phyloP scores from a whole-genome alignment of 1,139 yeast genomes.

The Pichia kudriavzevii region DNA sequence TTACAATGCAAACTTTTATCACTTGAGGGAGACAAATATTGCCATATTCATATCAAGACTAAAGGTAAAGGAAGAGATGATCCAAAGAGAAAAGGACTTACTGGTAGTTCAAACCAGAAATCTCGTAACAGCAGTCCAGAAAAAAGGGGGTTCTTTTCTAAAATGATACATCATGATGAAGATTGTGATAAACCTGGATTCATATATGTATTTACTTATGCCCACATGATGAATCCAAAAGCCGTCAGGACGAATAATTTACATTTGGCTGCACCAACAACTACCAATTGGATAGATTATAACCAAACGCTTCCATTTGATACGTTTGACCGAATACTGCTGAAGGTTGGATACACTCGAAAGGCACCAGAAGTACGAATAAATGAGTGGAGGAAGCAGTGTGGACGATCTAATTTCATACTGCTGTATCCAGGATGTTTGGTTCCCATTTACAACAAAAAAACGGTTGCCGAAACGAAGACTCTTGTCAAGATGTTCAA shows the following conservation, averaged over 20 bases:
- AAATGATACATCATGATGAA: not conserved
- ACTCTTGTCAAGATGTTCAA: constrained; percentile 14
- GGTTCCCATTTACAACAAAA: constrained; percentile 14
- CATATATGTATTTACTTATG: constrained; percentile 48
- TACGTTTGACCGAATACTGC: constrained; percentile 35
- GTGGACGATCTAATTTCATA: constrained; percentile 37
- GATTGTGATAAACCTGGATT: constrained; percentile 31
- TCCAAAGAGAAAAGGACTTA: too few relatives aligned
- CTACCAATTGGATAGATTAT: constrained; percentile 21
- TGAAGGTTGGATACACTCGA: constrained; percentile 53
- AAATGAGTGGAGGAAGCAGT: constrained; percentile 48
- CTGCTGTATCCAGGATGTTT: constrained; percentile 30
- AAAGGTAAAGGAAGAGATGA: not conserved
- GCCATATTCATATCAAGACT: constrained; percentile 10
- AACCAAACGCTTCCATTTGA: constrained; percentile 33
- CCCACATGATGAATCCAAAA: constrained; percentile 30
- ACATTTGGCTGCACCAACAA: constrained; percentile 19
- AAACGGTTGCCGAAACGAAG: constrained; percentile 1
- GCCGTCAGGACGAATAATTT: constrained; percentile 29
- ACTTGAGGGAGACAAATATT: constrained; percentile 5
- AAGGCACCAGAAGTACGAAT: constrained; percentile 37
- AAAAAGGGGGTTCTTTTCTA: too few relatives aligned
- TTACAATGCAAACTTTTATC: constrained; percentile 8
- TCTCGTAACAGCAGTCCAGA: not conserved
- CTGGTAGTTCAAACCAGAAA: too few relatives aligned